Evolutionary conservation across 2,329 filamentous ascomycete species (phyloP), one percentile per base, ranked within the genome.

Genomic region (Paracamarosporium sp.): DNA sequence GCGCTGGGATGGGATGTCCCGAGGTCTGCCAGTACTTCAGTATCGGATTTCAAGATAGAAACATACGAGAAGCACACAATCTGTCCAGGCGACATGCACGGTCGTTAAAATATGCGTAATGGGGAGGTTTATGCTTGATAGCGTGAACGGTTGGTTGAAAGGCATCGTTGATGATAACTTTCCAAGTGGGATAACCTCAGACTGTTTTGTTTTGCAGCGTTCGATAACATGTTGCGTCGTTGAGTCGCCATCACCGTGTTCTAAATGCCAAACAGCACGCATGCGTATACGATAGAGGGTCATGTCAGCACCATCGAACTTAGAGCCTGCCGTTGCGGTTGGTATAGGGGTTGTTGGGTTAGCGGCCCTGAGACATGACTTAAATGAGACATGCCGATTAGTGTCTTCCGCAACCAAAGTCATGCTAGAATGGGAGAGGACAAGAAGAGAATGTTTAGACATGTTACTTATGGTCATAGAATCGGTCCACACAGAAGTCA

Each of bases 101-200:
- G 47, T 81, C 78, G 56, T 81, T 78, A 1, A 80, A 72, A 35
- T 76, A 72, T n/a, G 77, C 72, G 44, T 74, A 74, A 17, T 65
- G 69, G 1, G 78, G 78, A 7, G 76, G 76, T 53, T 73, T 65
- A 13, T 67, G 65, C 7, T 53, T 35, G 25, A 61, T 60, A 11
- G 65, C 65, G 8, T 63, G 66, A 25, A 58, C 59, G 31, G 78
- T 66, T 2, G 62, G 56, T 11, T 68, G 64, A 3, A 56, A 31
- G 1, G 74, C 61, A 25, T 75, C 65, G 5, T 64, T 70, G 52
- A 69, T 72, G 60, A 76, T 80, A 7, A 81, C 45, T 31, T 77
- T 78, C 76, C 77, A 80, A 6, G 75, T 74, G 2, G 69, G 70
- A 50, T 74, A 71, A n/a, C 69, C 71, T n/a, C 44, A 50, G 12